Conservation (phyloP, 1,284 basidiomycete genomes). For the Marasmius oreades region DNA sequence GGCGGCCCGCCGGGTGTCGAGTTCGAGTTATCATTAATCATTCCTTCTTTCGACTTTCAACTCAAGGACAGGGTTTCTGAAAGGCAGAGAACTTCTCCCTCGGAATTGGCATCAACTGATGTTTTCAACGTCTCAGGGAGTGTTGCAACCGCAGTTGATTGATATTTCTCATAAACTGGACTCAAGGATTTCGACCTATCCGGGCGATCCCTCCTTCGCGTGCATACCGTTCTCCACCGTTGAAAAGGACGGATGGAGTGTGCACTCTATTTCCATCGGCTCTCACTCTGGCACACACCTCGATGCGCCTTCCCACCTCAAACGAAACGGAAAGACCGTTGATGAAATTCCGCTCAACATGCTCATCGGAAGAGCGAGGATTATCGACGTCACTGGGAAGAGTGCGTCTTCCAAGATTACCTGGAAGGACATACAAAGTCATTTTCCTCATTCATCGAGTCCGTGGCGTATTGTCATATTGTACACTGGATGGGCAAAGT, state of each 20-base stretch:
- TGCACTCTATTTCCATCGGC: constrained; percentile 46
- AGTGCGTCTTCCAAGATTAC: constrained; percentile 41
- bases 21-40: too few relatives aligned
- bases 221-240: constrained; percentile 34
- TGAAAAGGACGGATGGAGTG: constrained; percentile 44
- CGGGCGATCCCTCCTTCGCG: constrained; percentile 49
- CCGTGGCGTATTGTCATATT: background rate
- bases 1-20: too few relatives aligned
- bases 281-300: constrained; percentile 70
- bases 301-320: constrained; percentile 72
- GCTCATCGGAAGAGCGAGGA: constrained; percentile 48
- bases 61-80: too few relatives aligned
- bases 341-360: constrained; percentile 49
- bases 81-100: too few relatives aligned
- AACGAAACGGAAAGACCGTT: constrained; percentile 48
- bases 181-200: constrained; percentile 44
- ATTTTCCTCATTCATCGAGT: background rate
- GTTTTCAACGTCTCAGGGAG: too few relatives aligned
- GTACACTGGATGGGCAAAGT: background rate
- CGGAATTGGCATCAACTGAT: too few relatives aligned
- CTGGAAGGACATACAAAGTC: constrained; percentile 37
- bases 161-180: constrained; percentile 56
- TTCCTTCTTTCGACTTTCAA: too few relatives aligned
- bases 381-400: constrained; percentile 45
- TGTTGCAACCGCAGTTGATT: constrained; percentile 24